A percentile compares a stretch with the other conserved stretches of the same genome.
These are phyloP conservation scores for Thelonectria blattea DNA, from an alignment of 2,329 filamentous ascomycete genomes.

Conservation along the genomic window DNA sequence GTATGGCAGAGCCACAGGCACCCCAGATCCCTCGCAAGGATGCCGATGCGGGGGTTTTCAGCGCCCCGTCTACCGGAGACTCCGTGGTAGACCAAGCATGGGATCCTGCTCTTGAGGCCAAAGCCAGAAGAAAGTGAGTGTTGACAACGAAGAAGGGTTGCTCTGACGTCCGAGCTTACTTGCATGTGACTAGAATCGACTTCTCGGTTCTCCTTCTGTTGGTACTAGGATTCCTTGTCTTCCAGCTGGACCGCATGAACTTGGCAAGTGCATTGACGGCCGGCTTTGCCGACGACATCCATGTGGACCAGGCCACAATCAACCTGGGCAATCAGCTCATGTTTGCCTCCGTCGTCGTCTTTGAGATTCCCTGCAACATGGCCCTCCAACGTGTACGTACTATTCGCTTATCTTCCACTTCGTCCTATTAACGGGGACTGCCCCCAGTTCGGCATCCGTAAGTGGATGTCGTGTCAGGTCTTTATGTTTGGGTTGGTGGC, in stretches of 20 bases:
- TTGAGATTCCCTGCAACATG: slow-evolving; percentile 60
- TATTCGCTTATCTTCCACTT: neutral
- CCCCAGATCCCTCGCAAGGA: no score
- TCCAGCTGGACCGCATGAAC: slow-evolving; percentile 61
- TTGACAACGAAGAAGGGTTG: no score
- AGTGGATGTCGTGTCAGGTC: slow-evolving; percentile 57
- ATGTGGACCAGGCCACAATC: slow-evolving; percentile 52
- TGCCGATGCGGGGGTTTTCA: no score
- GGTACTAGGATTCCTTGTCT: slow-evolving; percentile 55
- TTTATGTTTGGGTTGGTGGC: slow-evolving; percentile 55
- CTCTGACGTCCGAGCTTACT: no score
- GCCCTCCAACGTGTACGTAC: slow-evolving; percentile 42
- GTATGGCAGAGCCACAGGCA: no score
- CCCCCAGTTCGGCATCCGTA: slow-evolving; percentile 50
- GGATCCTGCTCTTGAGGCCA: no score
- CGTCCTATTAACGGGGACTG: neutral
- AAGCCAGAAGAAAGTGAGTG: no score
- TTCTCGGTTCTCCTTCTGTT: slow-evolving; percentile 54
- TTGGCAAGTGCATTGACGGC: slow-evolving; percentile 57
- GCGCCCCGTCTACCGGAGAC: no score
- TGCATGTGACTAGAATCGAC: slow-evolving; percentile 47
- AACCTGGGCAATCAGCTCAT: slow-evolving; percentile 61
- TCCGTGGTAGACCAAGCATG: no score
- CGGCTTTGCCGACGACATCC: slow-evolving; percentile 51
- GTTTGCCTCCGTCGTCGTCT: slow-evolving; percentile 56